A percentile compares a stretch with the other conserved stretches of the same genome.
These are phyloP conservation scores for Limtongia smithiae DNA, from an alignment of 805 yeast species.

Conservation along the genomic window DNA sequence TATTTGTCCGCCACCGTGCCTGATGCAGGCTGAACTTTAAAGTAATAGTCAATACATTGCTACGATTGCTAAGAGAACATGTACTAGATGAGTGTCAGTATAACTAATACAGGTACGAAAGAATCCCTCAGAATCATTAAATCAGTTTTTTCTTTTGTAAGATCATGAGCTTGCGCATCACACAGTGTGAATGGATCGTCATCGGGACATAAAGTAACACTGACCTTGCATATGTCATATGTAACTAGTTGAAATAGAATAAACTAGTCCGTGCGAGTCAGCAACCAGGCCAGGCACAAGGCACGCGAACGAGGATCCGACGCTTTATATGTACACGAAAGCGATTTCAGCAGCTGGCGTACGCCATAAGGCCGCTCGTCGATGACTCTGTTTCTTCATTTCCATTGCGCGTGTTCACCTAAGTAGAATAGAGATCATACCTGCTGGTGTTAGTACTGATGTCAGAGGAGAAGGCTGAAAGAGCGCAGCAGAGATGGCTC, in stretches of 20 bases:
- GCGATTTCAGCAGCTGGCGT: conserved; percentile 15
- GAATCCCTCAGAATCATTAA: conserved; percentile 27
- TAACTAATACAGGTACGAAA: neutral
- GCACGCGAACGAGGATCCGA: conserved; percentile 13
- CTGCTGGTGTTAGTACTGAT: neutral
- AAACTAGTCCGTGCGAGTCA: neutral
- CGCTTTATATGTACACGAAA: conserved; percentile 28
- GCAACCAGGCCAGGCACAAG: neutral
- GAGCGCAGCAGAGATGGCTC: conserved; percentile 6
- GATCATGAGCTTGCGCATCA: conserved; percentile 19
- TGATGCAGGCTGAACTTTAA: too few species aligned
- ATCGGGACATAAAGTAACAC: conserved; percentile 12
- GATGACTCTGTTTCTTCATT: conserved; percentile 22
- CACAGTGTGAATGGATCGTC: conserved; percentile 28
- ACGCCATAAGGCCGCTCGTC: conserved; percentile 26
- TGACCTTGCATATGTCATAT: too few species aligned
- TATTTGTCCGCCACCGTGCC: too few species aligned
- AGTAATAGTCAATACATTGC: too few species aligned
- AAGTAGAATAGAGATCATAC: neutral
- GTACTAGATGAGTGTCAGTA: too few species aligned
- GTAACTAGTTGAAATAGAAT: too few species aligned
- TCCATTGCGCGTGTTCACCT: conserved; percentile 1
- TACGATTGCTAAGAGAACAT: too few species aligned
- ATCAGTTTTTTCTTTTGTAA: conserved; percentile 23
- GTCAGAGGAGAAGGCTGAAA: too few species aligned